Evolutionary conservation across 2,329 filamentous ascomycete genomes (phyloP).

Genomic region (Scedosporium apiospermum): DNA sequence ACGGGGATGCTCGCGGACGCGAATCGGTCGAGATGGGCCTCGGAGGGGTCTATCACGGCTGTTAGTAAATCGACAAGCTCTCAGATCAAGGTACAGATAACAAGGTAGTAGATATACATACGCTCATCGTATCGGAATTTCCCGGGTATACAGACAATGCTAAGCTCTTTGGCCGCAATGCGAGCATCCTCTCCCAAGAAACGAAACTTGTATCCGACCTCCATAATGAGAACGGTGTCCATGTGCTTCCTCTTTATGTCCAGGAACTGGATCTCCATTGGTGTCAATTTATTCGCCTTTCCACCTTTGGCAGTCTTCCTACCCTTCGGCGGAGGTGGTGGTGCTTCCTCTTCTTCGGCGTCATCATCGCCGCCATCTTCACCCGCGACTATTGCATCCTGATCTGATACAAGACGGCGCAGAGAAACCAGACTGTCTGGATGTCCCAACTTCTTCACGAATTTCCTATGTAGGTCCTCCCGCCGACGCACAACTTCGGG

Average conservation of each 20-base stretch:
- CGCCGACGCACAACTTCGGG: conserved; percentile 43
- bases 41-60: conserved; percentile 56
- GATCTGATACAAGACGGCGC: conserved; percentile 31
- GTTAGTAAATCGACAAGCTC: conserved; percentile 11
- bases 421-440: conserved; percentile 70
- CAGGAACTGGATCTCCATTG: conserved; percentile 86
- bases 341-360: conserved; percentile 43
- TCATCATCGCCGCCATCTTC: conserved; percentile 47
- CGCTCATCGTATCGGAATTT: conserved; percentile 91
- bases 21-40: conserved; percentile 85
- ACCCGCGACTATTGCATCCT: neutral
- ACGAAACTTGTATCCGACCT: conserved; percentile 96
- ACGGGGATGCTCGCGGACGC: conserved; percentile 94
- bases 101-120: conserved; percentile 24
- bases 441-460: conserved; percentile 82
- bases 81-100: neutral
- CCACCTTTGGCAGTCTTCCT: conserved; percentile 54
- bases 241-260: conserved; percentile 88
- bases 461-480: conserved; percentile 68
- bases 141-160: conserved; percentile 93
- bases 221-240: conserved; percentile 83
- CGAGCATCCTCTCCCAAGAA: conserved; percentile 96
- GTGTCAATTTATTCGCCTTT: conserved; percentile 74
- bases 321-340: conserved; percentile 32
- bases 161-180: conserved; percentile 77